A percentile compares a stretch with the other conserved stretches of the same genome.
These are phyloP conservation scores for Guyanaporus albipodus DNA, from an alignment of 768 basidiomycete genomes.

Conservation along the genomic window DNA sequence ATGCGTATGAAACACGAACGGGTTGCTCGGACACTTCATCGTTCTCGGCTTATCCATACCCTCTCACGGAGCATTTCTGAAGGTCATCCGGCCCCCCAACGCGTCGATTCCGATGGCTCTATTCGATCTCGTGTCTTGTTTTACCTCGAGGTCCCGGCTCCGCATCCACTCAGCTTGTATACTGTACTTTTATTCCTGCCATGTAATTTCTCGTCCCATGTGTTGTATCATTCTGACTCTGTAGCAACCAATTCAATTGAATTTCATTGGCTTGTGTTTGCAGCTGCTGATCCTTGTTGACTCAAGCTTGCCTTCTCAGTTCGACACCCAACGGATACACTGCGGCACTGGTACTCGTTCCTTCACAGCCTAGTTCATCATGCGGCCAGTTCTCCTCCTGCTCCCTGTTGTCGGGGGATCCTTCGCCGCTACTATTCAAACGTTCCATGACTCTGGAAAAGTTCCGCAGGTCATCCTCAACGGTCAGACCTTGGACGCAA, in stretches of 20 bases:
- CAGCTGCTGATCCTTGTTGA: constrained; percentile 9
- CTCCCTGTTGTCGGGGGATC: constrained; percentile 19
- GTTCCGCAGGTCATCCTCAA: constrained; percentile 24
- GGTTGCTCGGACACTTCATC: constrained; percentile 14
- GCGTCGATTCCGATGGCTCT: not conserved
- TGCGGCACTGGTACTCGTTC: too few relatives aligned
- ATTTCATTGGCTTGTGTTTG: too few relatives aligned
- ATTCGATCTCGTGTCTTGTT: not conserved
- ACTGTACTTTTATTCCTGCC: not conserved
- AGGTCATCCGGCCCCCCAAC: not conserved
- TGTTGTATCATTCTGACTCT: too few relatives aligned
- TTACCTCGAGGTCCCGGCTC: not conserved
- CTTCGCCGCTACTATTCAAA: constrained; percentile 18
- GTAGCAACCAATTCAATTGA: too few relatives aligned
- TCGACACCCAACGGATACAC: too few relatives aligned
- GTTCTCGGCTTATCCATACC: constrained; percentile 14
- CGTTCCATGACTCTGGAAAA: constrained; percentile 2
- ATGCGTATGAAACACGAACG: constrained; percentile 5
- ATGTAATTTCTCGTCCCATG: constrained; percentile 1
- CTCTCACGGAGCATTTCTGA: constrained; percentile 16
- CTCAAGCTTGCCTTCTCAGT: not conserved
- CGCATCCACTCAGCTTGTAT: not conserved
- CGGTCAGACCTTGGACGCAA: constrained; percentile 25
- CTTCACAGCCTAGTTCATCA: not conserved
- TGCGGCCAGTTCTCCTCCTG: constrained; percentile 16